phyloP scores from a whole-genome alignment of 2,329 filamentous ascomycete species.

The Penicillium decumbens region DNA sequence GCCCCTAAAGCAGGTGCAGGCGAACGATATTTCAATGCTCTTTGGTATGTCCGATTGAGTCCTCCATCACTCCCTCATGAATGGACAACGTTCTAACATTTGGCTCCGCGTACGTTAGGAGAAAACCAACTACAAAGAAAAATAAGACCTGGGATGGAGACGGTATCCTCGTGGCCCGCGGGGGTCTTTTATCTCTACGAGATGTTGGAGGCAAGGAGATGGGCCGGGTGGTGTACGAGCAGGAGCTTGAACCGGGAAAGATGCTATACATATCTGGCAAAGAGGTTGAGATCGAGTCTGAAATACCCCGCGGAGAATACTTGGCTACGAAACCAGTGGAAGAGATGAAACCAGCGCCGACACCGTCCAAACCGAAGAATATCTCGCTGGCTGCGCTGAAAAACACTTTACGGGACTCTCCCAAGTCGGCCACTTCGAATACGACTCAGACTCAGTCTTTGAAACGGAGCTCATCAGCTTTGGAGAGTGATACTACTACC shows the following conservation, averaged over 20 bases:
- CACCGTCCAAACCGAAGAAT: conserved; percentile 20
- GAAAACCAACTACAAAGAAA: conserved; percentile 66
- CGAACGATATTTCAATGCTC: conserved; percentile 45
- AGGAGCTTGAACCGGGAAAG: conserved; percentile 57
- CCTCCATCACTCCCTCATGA: background rate
- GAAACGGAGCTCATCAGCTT: conserved; percentile 8
- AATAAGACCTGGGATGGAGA: conserved; percentile 76
- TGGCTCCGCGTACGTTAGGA: conserved; percentile 41
- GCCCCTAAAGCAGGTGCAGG: conserved; percentile 11
- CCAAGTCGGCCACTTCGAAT: conserved; percentile 4
- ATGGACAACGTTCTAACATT: background rate
- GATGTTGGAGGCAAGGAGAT: conserved; percentile 61
- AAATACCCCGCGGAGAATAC: conserved; percentile 58
- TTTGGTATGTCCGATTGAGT: conserved; percentile 39
- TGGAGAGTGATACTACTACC: conserved; percentile 37
- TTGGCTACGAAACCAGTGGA: conserved; percentile 34
- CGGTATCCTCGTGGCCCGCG: conserved; percentile 56
- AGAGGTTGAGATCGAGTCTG: conserved; percentile 63
- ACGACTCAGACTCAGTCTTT: conserved; percentile 12
- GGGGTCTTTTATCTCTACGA: conserved; percentile 57
- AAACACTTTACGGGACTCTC: conserved; percentile 6
- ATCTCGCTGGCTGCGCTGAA: conserved; percentile 16
- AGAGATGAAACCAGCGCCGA: conserved; percentile 20
- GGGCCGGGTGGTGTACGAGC: conserved; percentile 54
- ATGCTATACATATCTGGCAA: conserved; percentile 61